Base-by-base conservation (phyloP, 2,329 filamentous ascomycete genomes). In the Capronia coronata region DNA sequence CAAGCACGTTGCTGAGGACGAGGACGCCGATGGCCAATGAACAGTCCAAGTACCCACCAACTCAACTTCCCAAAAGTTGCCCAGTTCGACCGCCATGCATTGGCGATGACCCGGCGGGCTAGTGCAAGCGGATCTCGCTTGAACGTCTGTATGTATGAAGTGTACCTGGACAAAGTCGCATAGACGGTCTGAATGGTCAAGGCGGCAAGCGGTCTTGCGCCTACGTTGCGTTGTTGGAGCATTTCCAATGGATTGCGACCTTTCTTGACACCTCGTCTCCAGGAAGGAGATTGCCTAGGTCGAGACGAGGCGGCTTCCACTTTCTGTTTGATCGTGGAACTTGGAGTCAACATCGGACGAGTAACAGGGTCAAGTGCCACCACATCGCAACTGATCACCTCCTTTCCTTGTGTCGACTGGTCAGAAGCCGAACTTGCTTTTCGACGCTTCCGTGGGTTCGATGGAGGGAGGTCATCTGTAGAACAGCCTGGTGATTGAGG, bases 41-140 rank as follows among this genome's bases (percentile, higher is more conserved):
- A 60, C 6, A 67, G 47, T 4, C 65, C 64, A n/a, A 67, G 49
- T 25, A 67, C 59, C 65, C 65, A 67, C 65, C 65, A 67, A 27
- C 64, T 63, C 22, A 67, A 41, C 30, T 60, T 62, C 9, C 65
- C 62, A 30, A 66, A 55, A 19, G 54, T 51, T 23, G 56, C 54
- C 61, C 63, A 64, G 44, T 64, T 64, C 27, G 57, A 57, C 16
- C 61, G 57, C 65, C 65, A 67, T 30, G 65, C 61, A 48, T 64
- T 64, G n/a, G 59, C 59, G 38, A 67, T 59, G 11, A 67, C 62
- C n/a, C 59, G 57, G 25, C 61, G 57, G 39, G 63, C 61, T 9
- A 67, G 44, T 18, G 57, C 55, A 29, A 58, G 49, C 19, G 61
- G 60, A 22, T 58, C 52, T 21, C 48, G 48, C 43, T 51, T 57